Evolutionary conservation across 2,329 filamentous ascomycete species (phyloP).

Genomic region (Xylaria sp.): DNA sequence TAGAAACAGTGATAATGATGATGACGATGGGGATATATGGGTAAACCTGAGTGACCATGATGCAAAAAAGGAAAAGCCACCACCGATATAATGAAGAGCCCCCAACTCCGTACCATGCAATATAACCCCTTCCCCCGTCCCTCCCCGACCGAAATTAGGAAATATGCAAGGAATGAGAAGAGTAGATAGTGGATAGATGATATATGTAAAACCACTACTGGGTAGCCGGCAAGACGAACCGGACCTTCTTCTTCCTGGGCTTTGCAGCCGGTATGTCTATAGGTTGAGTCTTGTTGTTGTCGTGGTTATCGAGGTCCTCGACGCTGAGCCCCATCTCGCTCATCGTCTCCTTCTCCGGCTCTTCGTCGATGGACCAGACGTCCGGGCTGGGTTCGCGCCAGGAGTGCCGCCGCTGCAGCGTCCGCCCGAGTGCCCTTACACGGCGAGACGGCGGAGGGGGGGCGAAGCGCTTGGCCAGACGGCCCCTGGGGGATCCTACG

Average conservation of each 20-base stretch:
- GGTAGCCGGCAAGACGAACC: slow-evolving; percentile 62
- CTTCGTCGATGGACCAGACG: slow-evolving; percentile 70
- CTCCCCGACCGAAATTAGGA: not conserved
- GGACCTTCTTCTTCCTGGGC: slow-evolving; percentile 68
- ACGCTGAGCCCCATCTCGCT: slow-evolving; percentile 56
- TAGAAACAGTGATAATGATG: slow-evolving; percentile 15
- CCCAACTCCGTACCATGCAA: slow-evolving; percentile 36
- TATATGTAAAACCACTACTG: slow-evolving; percentile 45
- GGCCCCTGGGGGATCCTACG: slow-evolving; percentile 47
- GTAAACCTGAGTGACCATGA: slow-evolving; percentile 22
- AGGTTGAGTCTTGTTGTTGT: slow-evolving; percentile 48
- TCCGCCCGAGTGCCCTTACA: slow-evolving; percentile 47
- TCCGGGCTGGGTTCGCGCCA: slow-evolving; percentile 70
- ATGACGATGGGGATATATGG: slow-evolving; percentile 8
- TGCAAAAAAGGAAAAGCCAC: slow-evolving; percentile 16
- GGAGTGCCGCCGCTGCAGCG: slow-evolving; percentile 58
- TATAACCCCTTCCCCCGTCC: slow-evolving; percentile 6
- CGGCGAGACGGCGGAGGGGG: slow-evolving; percentile 50
- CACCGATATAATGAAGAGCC: slow-evolving; percentile 16
- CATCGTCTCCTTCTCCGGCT: slow-evolving; percentile 64
- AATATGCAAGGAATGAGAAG: slow-evolving; percentile 24
- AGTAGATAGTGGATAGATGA: not conserved
- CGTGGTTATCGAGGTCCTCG: slow-evolving; percentile 43
- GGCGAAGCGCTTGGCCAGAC: slow-evolving; percentile 47
- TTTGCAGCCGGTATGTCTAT: slow-evolving; percentile 59